Percentiles rank a stretch among this genome's conserved stretches.
These are phyloP conservation scores for Wakefieldia striispora DNA, from an alignment of 768 basidiomycete genomes.

Conservation along the genomic window DNA sequence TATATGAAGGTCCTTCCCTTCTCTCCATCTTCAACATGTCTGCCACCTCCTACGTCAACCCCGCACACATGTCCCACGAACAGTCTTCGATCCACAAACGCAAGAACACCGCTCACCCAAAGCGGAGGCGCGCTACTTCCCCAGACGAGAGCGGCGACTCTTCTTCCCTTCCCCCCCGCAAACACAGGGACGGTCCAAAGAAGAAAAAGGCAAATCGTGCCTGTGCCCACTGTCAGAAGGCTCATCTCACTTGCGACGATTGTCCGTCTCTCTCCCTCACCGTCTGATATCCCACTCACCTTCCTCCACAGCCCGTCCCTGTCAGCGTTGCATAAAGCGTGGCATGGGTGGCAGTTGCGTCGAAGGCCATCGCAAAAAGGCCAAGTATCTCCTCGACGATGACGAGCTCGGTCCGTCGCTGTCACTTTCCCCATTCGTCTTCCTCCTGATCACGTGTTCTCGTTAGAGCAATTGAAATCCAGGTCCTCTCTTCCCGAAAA, in stretches of 20 bases:
- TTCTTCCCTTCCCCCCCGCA: slow-evolving; percentile 42
- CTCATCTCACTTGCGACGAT: slow-evolving; percentile 98
- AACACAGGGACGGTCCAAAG: slow-evolving; percentile 74
- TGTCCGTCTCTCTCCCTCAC: slow-evolving; percentile 51
- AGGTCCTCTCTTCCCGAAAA: slow-evolving; percentile 25
- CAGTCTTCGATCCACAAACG: slow-evolving; percentile 23
- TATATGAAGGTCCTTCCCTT: slow-evolving; percentile 13
- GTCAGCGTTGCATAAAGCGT: slow-evolving; percentile 93
- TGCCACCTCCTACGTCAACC: slow-evolving; percentile 38
- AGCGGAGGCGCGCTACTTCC: slow-evolving; percentile 63
- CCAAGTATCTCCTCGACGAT: slow-evolving; percentile 94
- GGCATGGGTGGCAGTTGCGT: slow-evolving; percentile 86
- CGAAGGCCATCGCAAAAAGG: slow-evolving; percentile 96
- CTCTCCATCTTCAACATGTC: slow-evolving; percentile 12
- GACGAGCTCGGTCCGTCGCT: slow-evolving; percentile 76
- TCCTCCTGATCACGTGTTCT: slow-evolving; percentile 25
- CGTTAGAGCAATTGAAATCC: slow-evolving; percentile 41
- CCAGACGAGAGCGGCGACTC: slow-evolving; percentile 57
- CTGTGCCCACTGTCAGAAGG: slow-evolving; percentile 95
- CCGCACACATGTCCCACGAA: slow-evolving; percentile 36
- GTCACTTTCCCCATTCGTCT: not conserved
- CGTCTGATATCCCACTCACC: slow-evolving; percentile 10
- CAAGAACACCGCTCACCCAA: slow-evolving; percentile 41
- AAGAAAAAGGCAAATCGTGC: slow-evolving; percentile 95
- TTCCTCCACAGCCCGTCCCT: slow-evolving; percentile 75